Evolutionary conservation across 495 filamentous ascomycete species (phyloP).

Genomic region (Neurospora sp.): DNA sequence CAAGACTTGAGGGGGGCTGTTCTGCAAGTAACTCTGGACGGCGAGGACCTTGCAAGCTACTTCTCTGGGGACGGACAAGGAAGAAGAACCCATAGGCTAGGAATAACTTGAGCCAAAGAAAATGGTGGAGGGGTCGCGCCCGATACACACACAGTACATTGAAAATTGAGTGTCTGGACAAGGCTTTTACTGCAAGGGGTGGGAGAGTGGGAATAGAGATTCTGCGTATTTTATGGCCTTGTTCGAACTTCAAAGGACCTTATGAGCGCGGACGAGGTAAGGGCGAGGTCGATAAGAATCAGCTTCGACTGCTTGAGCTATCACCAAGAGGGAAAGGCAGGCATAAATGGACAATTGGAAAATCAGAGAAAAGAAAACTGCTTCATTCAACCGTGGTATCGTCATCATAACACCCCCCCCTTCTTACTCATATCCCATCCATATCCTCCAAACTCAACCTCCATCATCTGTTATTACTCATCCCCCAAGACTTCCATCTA

Average conservation of each 20-base stretch:
- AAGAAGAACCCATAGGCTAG: no score
- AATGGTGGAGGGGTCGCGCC: no score
- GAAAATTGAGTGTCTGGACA: neutral
- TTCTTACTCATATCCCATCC: neutral
- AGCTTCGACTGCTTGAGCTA: neutral
- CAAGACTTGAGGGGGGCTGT: no score
- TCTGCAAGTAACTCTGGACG: no score
- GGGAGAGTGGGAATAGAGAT: neutral
- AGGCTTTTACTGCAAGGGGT: neutral
- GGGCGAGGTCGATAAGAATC: neutral
- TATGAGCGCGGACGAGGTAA: neutral
- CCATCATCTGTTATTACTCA: neutral
- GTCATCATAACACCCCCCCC: neutral
- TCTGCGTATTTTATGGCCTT: neutral
- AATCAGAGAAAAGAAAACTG: neutral
- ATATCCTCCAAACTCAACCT: neutral
- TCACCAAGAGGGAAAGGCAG: neutral
- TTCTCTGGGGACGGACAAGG: no score
- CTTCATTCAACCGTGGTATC: neutral
- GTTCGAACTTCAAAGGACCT: neutral
- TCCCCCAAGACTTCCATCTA: conserved; percentile 15
- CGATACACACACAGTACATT: no score
- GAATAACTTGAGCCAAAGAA: no score
- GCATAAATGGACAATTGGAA: neutral
- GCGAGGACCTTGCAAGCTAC: no score